These are phyloP conservation scores for Serpula lacrymans DNA, from an alignment of 768 basidiomycete genomes.

Conservation along the genomic window DNA sequence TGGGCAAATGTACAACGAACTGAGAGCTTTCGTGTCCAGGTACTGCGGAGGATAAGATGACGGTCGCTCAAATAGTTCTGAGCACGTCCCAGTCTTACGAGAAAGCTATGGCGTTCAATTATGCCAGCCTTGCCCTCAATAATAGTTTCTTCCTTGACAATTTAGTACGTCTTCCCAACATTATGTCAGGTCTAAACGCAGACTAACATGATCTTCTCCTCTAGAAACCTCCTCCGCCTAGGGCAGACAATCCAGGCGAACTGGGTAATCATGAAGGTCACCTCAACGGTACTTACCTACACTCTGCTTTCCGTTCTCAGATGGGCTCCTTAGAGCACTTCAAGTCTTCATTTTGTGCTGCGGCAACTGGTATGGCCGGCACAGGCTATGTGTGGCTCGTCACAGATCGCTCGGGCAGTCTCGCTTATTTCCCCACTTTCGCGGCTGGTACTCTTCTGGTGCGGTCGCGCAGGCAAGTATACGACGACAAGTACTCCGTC, in stretches of 20 bases:
- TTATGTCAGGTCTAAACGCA: too few relatives aligned
- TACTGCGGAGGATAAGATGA: slow-evolving; percentile 51
- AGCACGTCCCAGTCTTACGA: slow-evolving; percentile 56
- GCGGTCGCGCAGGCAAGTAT: slow-evolving; percentile 44
- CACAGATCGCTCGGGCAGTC: slow-evolving; percentile 53
- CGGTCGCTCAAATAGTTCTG: slow-evolving; percentile 71
- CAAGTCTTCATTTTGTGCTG: slow-evolving; percentile 73
- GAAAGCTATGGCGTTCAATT: slow-evolving; percentile 76
- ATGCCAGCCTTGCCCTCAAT: slow-evolving; percentile 89
- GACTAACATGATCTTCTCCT: slow-evolving; percentile 1
- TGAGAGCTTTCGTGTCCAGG: slow-evolving; percentile 32
- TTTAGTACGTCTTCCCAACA: slow-evolving; percentile 54
- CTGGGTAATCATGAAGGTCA: slow-evolving; percentile 16
- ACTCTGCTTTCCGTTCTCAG: slow-evolving; percentile 28
- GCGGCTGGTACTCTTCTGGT: slow-evolving; percentile 87
- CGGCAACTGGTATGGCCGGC: slow-evolving; percentile 73
- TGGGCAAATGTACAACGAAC: background rate
- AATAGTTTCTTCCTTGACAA: slow-evolving; percentile 91
- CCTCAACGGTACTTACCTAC: slow-evolving; percentile 15
- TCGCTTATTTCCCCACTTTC: slow-evolving; percentile 81
- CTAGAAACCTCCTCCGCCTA: slow-evolving; percentile 32
- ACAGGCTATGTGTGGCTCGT: slow-evolving; percentile 90
- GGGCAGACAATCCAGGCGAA: background rate
- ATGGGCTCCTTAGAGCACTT: slow-evolving; percentile 67
- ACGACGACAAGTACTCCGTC: slow-evolving; percentile 18